A percentile compares a stretch with the other conserved stretches of the same genome.
Conservation (phyloP, 2,329 filamentous ascomycete genomes). For the Cercospora citrullina region DNA sequence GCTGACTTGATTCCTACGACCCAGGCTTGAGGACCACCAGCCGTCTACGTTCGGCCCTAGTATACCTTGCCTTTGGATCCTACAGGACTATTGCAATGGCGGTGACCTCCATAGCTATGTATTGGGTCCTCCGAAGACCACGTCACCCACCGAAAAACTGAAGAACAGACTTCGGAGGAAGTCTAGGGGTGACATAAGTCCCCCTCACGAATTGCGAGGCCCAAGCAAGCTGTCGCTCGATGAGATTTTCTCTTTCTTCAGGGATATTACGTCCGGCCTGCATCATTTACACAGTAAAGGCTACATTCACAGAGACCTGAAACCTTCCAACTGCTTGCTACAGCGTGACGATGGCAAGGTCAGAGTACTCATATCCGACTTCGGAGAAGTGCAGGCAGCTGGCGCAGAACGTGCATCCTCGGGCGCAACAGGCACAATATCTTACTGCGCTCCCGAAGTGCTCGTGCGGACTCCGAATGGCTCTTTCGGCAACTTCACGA, state of each 20-base stretch:
- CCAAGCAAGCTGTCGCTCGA: constrained; percentile 70
- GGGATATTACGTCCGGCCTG: constrained; percentile 88
- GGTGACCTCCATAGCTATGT: constrained; percentile 90
- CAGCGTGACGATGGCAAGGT: constrained; percentile 68
- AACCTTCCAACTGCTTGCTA: constrained; percentile 91
- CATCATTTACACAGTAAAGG: constrained; percentile 86
- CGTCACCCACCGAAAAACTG: constrained; percentile 70
- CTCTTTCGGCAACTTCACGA: constrained; percentile 86
- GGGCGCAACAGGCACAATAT: constrained; percentile 92
- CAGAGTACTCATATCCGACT: constrained; percentile 90
- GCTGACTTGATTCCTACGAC: neutral
- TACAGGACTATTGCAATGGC: constrained; percentile 95
- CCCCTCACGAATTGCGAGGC: constrained; percentile 53
- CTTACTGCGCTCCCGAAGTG: constrained; percentile 92
- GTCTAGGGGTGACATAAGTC: constrained; percentile 74
- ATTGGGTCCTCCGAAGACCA: constrained; percentile 72
- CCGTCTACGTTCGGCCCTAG: constrained; percentile 83
- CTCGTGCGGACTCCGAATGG: constrained; percentile 65
- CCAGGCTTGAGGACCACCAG: constrained; percentile 72
- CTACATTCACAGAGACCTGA: constrained; percentile 94
- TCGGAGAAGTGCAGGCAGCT: constrained; percentile 90
- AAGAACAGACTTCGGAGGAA: constrained; percentile 83
- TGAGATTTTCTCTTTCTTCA: constrained; percentile 95
- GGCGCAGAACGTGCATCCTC: constrained; percentile 82
- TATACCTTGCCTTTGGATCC: constrained; percentile 92